Conservation (phyloP, 345 rosid genomes). For the Eutrema heterophyllum region DNA sequence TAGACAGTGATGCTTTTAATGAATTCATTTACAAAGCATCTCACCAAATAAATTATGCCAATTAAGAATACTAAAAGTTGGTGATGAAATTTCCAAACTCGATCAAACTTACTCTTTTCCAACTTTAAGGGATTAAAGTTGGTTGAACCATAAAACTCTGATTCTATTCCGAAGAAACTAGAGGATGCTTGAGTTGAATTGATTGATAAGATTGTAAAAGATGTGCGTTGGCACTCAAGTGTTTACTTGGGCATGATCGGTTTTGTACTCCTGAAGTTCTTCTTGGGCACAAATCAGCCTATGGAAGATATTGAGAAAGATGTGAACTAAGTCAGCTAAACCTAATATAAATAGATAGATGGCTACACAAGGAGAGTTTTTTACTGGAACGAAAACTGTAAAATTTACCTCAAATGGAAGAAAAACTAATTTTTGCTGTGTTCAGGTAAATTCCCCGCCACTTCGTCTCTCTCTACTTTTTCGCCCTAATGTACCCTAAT, state of each 20-base stretch:
- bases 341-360: too few relatives aligned
- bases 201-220: neutral
- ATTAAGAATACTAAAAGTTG: neutral
- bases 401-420: too few relatives aligned
- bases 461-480: too few relatives aligned
- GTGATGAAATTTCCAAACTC: neutral
- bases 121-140: neutral
- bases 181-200: neutral
- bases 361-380: too few relatives aligned
- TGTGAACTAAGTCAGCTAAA: too few relatives aligned
- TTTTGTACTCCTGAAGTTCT: conserved; percentile 4
- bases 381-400: too few relatives aligned
- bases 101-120: neutral
- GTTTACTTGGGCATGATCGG: neutral
- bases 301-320: too few relatives aligned
- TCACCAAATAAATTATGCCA: neutral
- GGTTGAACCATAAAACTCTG: neutral
- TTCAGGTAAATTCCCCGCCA: too few relatives aligned
- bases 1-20: neutral
- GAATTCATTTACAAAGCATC: neutral
- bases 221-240: neutral
- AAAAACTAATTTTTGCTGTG: too few relatives aligned
- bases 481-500: too few relatives aligned
- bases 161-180: too few relatives aligned
- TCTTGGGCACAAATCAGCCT: neutral